Conservation (phyloP, 2,329 filamentous ascomycete genomes). For the Claviceps purpurea region DNA sequence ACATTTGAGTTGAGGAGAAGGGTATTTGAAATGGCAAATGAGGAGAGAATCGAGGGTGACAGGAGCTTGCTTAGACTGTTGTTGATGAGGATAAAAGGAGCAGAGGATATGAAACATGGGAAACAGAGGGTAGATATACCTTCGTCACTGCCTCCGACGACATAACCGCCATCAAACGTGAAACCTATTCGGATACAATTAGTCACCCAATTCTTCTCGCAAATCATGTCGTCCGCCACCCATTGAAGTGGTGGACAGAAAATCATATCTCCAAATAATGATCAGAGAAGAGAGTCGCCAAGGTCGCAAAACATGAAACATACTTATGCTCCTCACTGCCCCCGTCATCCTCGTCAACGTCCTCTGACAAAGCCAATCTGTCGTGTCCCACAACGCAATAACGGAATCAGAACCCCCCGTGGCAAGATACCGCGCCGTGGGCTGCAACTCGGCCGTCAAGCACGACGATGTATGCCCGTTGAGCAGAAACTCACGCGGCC, state of each 20-base stretch:
- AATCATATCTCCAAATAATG: background rate
- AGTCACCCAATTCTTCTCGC: background rate
- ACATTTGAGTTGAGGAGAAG: too few species aligned
- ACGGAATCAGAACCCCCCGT: slow-evolving; percentile 65
- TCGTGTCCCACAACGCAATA: slow-evolving; percentile 65
- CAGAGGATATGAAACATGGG: background rate
- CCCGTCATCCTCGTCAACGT: slow-evolving; percentile 57
- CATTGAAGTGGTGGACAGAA: background rate
- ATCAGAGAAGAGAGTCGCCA: background rate
- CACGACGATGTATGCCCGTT: slow-evolving; percentile 63
- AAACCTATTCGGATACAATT: slow-evolving; percentile 37
- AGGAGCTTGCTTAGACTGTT: too few species aligned
- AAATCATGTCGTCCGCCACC: too few species aligned
- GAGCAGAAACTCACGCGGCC: slow-evolving; percentile 41
- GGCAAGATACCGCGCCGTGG: slow-evolving; percentile 57
- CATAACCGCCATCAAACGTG: slow-evolving; percentile 63
- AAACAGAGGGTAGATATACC: slow-evolving; percentile 23
- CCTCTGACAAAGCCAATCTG: slow-evolving; percentile 61
- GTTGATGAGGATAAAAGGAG: background rate
- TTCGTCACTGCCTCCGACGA: slow-evolving; percentile 63
- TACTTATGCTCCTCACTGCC: slow-evolving; percentile 55
- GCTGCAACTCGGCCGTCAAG: slow-evolving; percentile 54
- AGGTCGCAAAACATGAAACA: slow-evolving; percentile 13
- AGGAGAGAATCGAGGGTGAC: too few species aligned
- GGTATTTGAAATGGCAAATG: too few species aligned